Conservation (phyloP, 2,329 filamentous ascomycete genomes). For the Torrubiella hemipterigena region DNA sequence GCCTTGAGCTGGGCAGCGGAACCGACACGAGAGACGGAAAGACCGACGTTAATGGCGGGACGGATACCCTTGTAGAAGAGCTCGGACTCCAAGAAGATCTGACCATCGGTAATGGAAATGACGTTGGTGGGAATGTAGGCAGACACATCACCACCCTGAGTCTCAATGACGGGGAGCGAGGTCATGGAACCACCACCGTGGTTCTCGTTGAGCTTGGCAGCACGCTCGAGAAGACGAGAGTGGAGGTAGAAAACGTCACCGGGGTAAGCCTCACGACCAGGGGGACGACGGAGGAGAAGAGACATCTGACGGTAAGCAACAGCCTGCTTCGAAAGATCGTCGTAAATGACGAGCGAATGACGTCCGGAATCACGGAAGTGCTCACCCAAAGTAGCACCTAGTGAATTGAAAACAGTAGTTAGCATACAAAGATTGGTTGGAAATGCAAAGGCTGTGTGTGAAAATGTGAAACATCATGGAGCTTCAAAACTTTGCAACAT, state of each 20-base stretch:
- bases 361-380: constrained; percentile 74
- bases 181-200: constrained; percentile 93
- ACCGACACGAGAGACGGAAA: constrained; percentile 99
- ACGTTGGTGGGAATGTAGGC: constrained; percentile 99
- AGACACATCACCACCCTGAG: constrained; percentile 99
- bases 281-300: constrained; percentile 90
- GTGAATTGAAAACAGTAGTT: constrained; percentile 1
- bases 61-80: constrained; percentile 99
- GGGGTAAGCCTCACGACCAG: constrained; percentile 97
- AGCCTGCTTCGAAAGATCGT: constrained; percentile 96
- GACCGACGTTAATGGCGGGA: constrained; percentile 99
- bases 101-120: constrained; percentile 99
- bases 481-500: not conserved
- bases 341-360: constrained; percentile 83
- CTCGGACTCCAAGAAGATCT: constrained; percentile 99
- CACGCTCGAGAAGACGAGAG: constrained; percentile 98
- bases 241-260: constrained; percentile 99
- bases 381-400: constrained; percentile 43
- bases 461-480: constrained; percentile 1
- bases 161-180: constrained; percentile 96
- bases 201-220: constrained; percentile 97
- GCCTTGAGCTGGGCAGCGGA: constrained; percentile 99
- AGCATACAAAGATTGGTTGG: constrained; percentile 1
- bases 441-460: constrained; percentile 1
- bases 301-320: constrained; percentile 99